Base-by-base conservation (phyloP, 106 monocot species). In the Dioscorea alata region DNA sequence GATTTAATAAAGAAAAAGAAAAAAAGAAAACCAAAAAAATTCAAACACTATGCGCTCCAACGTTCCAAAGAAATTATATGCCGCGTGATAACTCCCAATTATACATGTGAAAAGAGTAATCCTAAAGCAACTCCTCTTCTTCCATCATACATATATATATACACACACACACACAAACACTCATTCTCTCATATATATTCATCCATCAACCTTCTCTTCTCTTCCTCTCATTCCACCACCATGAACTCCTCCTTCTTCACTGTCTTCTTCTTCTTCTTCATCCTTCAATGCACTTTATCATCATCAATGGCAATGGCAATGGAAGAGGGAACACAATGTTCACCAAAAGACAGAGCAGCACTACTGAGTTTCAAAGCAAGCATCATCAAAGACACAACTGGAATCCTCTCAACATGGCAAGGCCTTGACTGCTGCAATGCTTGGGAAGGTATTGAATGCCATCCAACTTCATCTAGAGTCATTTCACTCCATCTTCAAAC, bases 371-470 rank as follows among this genome's bases (percentile, higher is more conserved):
- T 94, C 81, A 94, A 90, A 60, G 80, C 91, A 18, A 49, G 78
- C 71, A 84, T 94, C 50, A 14, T 72, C 23, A 65, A 48, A 59
- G 93, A 94, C 78, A 83, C 83, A 12, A 86, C 94, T 0, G 88
- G 91, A 1, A 84, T 91, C 63, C 83, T 95, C 54, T 76, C 83
- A 57, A 77, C 88, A 8, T 91, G 94, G 84, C 57, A 49, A 0
- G 82, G 80, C 23, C 14, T n/a, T 1, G 77, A 83, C 61, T 84
- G 84, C 71, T 90, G 82, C 56, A 84, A 76, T 2, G 88, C 69
- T 6, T 91, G 94, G 94, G 91, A 88, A 65, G 88, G 87, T n/a
- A 64, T 95, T 0, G 57, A 70, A 5, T 94, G 94, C 81, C 42
- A 88, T 72, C 85, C 87, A 13, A 48, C 48, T 13, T 83, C 90